A percentile compares a stretch with the other conserved stretches of the same genome.
phyloP scores from a whole-genome alignment of 2,329 filamentous ascomycete genomes.

The Penicillium sp. region DNA sequence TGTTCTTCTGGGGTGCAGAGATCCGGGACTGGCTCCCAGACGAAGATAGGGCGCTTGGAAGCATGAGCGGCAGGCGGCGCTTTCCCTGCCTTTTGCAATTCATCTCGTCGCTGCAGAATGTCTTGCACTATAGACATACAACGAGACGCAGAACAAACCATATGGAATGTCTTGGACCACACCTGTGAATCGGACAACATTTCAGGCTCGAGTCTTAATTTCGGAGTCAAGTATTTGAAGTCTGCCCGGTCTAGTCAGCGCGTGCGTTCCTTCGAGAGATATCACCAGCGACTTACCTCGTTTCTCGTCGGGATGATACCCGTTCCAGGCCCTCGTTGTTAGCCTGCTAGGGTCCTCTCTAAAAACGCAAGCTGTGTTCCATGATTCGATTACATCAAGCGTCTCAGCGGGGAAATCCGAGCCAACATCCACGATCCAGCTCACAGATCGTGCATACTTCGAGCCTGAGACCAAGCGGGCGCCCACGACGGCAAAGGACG shows the following conservation, averaged over 20 bases:
- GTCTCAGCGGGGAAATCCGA: constrained; percentile 71
- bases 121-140: constrained; percentile 66
- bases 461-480: constrained; percentile 76
- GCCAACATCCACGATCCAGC: constrained; percentile 86
- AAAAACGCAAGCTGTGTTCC: constrained; percentile 66
- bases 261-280: background rate
- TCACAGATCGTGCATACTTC: constrained; percentile 57
- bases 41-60: constrained; percentile 59
- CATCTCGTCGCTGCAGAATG: constrained; percentile 51
- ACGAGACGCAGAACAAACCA: constrained; percentile 71
- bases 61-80: constrained; percentile 23
- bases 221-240: constrained; percentile 82
- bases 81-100: constrained; percentile 23
- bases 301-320: constrained; percentile 64
- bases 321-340: constrained; percentile 89
- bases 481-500: constrained; percentile 75
- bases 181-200: constrained; percentile 61
- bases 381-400: constrained; percentile 56
- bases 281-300: constrained; percentile 37
- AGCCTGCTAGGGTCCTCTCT: constrained; percentile 57
- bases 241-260: constrained; percentile 38
- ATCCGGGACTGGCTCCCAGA: constrained; percentile 95
- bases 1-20: constrained; percentile 63
- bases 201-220: constrained; percentile 65
- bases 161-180: constrained; percentile 68